These are phyloP conservation scores for Calonectria henricotiae DNA, from an alignment of 2,329 filamentous ascomycete genomes.

Conservation along the genomic window DNA sequence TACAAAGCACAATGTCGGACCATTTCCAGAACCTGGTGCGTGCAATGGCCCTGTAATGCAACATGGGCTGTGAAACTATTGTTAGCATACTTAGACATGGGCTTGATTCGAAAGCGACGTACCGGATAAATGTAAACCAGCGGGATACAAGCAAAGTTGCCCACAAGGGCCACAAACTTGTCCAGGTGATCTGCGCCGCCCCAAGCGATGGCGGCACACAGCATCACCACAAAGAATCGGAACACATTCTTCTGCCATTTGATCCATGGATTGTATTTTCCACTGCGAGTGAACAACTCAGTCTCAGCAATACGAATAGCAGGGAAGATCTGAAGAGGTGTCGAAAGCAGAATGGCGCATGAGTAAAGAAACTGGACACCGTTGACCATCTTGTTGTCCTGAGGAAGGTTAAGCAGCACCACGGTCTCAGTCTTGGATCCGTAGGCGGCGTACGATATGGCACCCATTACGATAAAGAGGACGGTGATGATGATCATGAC, in stretches of 20 bases:
- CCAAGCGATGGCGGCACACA: slow-evolving; percentile 93
- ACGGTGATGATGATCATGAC: slow-evolving; percentile 97
- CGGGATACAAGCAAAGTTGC: slow-evolving; percentile 97
- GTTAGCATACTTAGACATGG: slow-evolving; percentile 52
- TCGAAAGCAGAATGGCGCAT: slow-evolving; percentile 96
- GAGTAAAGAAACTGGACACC: slow-evolving; percentile 97
- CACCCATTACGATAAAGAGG: slow-evolving; percentile 92
- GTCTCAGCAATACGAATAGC: slow-evolving; percentile 98
- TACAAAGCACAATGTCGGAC: slow-evolving; percentile 82
- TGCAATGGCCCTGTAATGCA: slow-evolving; percentile 89
- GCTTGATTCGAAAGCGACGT: slow-evolving; percentile 62
- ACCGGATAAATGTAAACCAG: slow-evolving; percentile 98
- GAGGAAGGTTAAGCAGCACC: slow-evolving; percentile 94
- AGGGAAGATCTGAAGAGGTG: slow-evolving; percentile 96
- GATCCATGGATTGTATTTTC: slow-evolving; percentile 98
- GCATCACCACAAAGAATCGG: slow-evolving; percentile 90
- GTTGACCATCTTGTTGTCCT: slow-evolving; percentile 96
- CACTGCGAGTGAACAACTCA: slow-evolving; percentile 91
- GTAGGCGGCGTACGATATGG: slow-evolving; percentile 95
- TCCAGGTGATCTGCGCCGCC: slow-evolving; percentile 93
- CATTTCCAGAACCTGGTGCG: slow-evolving; percentile 77
- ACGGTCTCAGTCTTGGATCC: slow-evolving; percentile 97
- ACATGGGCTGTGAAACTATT: slow-evolving; percentile 78
- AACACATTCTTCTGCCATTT: slow-evolving; percentile 99
- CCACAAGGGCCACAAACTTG: slow-evolving; percentile 96